Base-by-base conservation (phyloP, 129 eudicot species). In the Heracleum sosnowskyi region DNA sequence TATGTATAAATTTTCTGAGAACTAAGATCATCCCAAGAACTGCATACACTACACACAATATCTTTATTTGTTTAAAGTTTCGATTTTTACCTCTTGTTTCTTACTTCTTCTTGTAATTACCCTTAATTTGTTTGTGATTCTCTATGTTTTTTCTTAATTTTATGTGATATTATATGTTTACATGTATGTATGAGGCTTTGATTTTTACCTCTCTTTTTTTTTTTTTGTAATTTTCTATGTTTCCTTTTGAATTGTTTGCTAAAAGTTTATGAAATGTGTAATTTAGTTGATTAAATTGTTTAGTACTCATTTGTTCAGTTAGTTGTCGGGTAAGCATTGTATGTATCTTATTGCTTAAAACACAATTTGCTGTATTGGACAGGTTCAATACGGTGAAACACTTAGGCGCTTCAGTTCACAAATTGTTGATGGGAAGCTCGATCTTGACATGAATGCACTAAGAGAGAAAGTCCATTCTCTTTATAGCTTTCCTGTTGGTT, bases 351-450 rank as follows among this genome's bases (percentile, higher is more conserved):
- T 60, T 60, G 33, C 68, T 60, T 60, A 60, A 53, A 2, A 9
- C 33, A 24, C 16, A 26, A 2, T 10, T n/a, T 60, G 11, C n/a
- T 60, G 68, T 10, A 10, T 45, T 83, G 77, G 29, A 46, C 91
- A 94, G 98, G 97, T 91, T 47, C 90, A 88, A 85, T 87, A 83
- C 80, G 93, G 85, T 29, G 91, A 91, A 13, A 87, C 85, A 7
- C 93, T 94, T 7, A 66, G 97, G 76, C 97, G 98, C 36, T 91
- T 94, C 83, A 87, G 36, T 80, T 89, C 90, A 20, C 63, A 62
- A 17, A 34, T 87, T 78, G 68, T 70, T 69, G 92, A 86, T 63
- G 83, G 69, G 24, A 75, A 81, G 41, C 89, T 94, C 68, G 78
- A 66, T 73, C 84, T 94, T 68, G 83, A 82, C 75, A 82, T 87